A percentile compares a stretch with the other conserved stretches of the same genome.
Evolutionary conservation across 2,329 filamentous ascomycete genomes (phyloP).

Genomic region (Claviceps quebecensis): DNA sequence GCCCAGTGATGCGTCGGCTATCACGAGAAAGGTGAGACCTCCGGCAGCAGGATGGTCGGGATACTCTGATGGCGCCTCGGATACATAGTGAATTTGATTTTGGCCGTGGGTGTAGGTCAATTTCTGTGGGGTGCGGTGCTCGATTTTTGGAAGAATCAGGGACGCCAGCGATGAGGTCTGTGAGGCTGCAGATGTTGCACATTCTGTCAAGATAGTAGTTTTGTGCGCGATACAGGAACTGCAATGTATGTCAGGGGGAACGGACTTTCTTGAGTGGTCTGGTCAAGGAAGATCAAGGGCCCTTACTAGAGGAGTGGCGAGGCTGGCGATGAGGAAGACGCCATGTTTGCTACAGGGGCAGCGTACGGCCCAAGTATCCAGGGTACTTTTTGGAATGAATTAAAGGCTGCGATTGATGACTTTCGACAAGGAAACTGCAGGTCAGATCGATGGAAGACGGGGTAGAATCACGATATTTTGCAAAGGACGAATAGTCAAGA

Average conservation of each 20-base stretch:
- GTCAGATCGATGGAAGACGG: neutral
- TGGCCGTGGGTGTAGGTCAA: conserved; percentile 86
- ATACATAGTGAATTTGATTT: conserved; percentile 91
- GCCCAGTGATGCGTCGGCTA: conserved; percentile 67
- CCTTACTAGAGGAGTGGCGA: conserved; percentile 60
- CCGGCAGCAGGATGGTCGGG: conserved; percentile 48
- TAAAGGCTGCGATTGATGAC: neutral
- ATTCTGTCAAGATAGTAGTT: conserved; percentile 84
- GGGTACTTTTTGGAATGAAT: neutral
- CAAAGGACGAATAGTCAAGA: neutral
- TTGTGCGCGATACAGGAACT: conserved; percentile 86
- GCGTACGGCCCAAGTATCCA: neutral
- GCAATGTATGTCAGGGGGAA: neutral
- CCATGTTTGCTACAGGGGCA: conserved; percentile 33
- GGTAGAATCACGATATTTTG: neutral
- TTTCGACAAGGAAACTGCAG: neutral
- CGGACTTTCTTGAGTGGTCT: neutral
- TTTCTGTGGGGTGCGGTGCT: conserved; percentile 66
- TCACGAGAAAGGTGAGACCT: conserved; percentile 81
- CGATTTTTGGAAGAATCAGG: conserved; percentile 89
- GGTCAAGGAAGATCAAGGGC: neutral
- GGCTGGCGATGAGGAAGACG: conserved; percentile 53
- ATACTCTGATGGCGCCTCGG: conserved; percentile 62
- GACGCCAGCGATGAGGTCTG: conserved; percentile 79
- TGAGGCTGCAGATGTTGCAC: conserved; percentile 72